Evolutionary conservation across 495 filamentous ascomycete species (phyloP).

Genomic region (Penicillium ochrochloron): DNA sequence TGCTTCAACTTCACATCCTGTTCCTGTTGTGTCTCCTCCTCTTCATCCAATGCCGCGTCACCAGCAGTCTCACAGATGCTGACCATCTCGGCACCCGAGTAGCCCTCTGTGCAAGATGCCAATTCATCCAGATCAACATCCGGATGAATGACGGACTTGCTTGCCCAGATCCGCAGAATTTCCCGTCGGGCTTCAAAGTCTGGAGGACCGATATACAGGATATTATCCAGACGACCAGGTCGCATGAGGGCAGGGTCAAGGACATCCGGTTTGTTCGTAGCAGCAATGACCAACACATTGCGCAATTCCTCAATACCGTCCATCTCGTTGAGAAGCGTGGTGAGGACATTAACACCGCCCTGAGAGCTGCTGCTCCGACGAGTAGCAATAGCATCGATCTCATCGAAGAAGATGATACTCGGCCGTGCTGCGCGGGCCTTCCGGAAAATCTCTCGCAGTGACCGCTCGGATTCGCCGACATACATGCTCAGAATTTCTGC

Average conservation of each 20-base stretch:
- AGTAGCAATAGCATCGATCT: conserved; percentile 92
- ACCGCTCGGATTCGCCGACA: conserved; percentile 93
- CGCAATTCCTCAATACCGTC: conserved; percentile 88
- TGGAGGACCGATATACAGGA: conserved; percentile 90
- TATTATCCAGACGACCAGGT: conserved; percentile 83
- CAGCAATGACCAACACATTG: conserved; percentile 88
- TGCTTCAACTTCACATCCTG: conserved; percentile 63
- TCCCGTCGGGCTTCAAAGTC: conserved; percentile 74
- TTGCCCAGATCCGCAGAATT: conserved; percentile 71
- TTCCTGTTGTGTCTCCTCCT: conserved; percentile 50
- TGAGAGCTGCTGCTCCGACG: conserved; percentile 61
- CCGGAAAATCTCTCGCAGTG: conserved; percentile 84
- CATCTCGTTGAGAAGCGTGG: conserved; percentile 93
- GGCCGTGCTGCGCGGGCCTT: conserved; percentile 85
- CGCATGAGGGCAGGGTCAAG: conserved; percentile 88
- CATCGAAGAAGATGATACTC: conserved; percentile 97
- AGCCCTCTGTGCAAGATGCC: conserved; percentile 75
- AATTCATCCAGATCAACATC: conserved; percentile 70
- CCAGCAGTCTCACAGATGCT: conserved; percentile 74
- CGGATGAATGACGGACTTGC: conserved; percentile 61
- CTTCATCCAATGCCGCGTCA: conserved; percentile 61
- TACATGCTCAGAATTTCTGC: conserved; percentile 97
- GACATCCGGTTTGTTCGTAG: conserved; percentile 87
- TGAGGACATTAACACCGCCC: conserved; percentile 77
- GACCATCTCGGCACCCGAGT: conserved; percentile 88